Conservation (phyloP, 2,329 filamentous ascomycete species). For the Aspergillus luchuensis region DNA sequence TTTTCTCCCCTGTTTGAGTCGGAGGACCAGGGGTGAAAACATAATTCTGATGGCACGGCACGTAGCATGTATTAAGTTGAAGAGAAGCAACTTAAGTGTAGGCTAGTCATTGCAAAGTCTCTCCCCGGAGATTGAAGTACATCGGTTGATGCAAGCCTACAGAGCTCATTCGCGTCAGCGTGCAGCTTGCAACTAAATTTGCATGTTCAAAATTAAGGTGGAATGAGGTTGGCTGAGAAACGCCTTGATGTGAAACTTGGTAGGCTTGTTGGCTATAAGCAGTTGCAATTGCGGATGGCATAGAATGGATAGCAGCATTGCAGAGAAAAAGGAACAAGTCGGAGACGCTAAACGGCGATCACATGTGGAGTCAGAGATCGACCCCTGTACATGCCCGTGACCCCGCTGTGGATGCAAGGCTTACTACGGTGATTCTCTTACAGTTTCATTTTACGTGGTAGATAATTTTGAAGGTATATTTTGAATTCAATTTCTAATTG, state of each 20-base stretch:
- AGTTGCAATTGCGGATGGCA: background rate
- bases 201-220: no score
- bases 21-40: background rate
- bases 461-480: no score
- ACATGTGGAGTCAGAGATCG: background rate
- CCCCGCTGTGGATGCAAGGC: background rate
- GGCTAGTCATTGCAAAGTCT: background rate
- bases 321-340: background rate
- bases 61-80: background rate
- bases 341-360: background rate
- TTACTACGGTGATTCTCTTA: no score
- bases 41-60: background rate
- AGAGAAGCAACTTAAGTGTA: background rate
- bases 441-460: no score
- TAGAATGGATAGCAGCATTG: background rate
- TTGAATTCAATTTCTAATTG: conserved; percentile 1
- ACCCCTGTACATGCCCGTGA: background rate
- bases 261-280: no score
- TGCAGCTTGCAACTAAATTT: background rate
- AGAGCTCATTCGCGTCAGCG: background rate
- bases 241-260: no score
- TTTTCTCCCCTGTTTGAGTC: background rate
- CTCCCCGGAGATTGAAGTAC: background rate
- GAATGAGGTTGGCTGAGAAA: no score
- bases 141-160: background rate